A percentile compares a stretch with the other conserved stretches of the same genome.
These are phyloP conservation scores for Entonaema liquescens DNA, from an alignment of 495 filamentous ascomycete species.

Conservation along the genomic window DNA sequence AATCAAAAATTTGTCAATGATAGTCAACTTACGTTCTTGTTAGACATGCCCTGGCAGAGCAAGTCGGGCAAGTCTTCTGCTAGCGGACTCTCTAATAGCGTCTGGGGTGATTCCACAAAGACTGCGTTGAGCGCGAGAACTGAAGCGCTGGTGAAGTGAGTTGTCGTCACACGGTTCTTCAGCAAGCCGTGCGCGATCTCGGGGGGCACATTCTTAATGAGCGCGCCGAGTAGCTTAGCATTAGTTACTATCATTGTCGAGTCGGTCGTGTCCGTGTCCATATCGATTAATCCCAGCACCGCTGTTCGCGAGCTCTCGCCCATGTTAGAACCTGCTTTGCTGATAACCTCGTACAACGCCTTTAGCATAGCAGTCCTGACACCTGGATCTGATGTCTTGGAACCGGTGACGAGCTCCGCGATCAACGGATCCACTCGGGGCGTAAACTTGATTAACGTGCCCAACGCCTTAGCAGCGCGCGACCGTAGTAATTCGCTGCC, in stretches of 20 bases:
- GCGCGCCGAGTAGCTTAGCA: conserved; percentile 84
- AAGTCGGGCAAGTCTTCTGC: conserved; percentile 73
- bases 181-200: conserved; percentile 73
- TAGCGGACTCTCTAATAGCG: conserved; percentile 69
- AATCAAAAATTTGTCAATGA: neutral
- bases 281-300: conserved; percentile 86
- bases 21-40: conserved; percentile 70
- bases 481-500: conserved; percentile 88
- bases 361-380: conserved; percentile 98
- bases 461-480: conserved; percentile 92
- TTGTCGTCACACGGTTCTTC: conserved; percentile 81
- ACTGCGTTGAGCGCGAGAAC: conserved; percentile 89
- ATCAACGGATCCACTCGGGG: conserved; percentile 91
- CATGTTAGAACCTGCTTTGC: conserved; percentile 94
- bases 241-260: conserved; percentile 84
- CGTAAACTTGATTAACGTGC: conserved; percentile 94
- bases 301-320: conserved; percentile 83
- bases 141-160: conserved; percentile 69
- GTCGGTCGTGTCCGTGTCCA: conserved; percentile 77
- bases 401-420: conserved; percentile 87
- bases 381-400: conserved; percentile 86
- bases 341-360: conserved; percentile 93
- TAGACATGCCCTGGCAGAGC: conserved; percentile 81
- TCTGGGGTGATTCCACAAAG: conserved; percentile 76
- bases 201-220: conserved; percentile 80